phyloP scores from a whole-genome alignment of 2,329 filamentous ascomycete genomes.

The Pezicula rhizophila region DNA sequence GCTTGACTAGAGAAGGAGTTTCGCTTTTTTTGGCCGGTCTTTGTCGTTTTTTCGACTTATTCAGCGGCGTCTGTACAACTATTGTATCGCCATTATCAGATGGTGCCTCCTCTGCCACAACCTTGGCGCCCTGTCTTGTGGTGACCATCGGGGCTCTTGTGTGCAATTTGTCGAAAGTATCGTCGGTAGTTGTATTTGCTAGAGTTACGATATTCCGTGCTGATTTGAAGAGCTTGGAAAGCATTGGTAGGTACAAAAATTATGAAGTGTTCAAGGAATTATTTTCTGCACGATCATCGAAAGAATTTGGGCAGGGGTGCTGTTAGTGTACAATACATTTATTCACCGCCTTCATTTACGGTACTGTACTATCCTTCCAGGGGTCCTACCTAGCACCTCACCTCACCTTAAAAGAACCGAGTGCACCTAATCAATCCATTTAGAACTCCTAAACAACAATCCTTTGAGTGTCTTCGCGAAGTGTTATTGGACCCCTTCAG shows the following conservation, averaged over 20 bases:
- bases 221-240: slow-evolving; percentile 20
- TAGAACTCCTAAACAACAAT: too few species aligned
- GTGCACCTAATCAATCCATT: too few species aligned
- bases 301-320: background rate
- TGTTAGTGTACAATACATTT: background rate
- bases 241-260: slow-evolving; percentile 12
- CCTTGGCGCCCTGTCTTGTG: slow-evolving; percentile 9
- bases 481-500: too few species aligned
- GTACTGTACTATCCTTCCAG: too few species aligned
- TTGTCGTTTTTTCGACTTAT: slow-evolving; percentile 5
- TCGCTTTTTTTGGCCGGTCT: slow-evolving; percentile 2
- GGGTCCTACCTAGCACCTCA: too few species aligned
- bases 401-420: too few species aligned
- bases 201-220: slow-evolving; percentile 16
- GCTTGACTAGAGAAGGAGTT: background rate
- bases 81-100: slow-evolving; percentile 11
- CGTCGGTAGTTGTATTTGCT: slow-evolving; percentile 1
- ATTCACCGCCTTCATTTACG: background rate
- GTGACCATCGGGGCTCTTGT: slow-evolving; percentile 15
- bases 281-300: background rate
- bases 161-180: background rate
- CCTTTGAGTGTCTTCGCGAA: too few species aligned
- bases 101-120: slow-evolving; percentile 1
- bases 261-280: background rate
- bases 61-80: slow-evolving; percentile 6